Percentiles rank a stretch among this genome's conserved stretches.
phyloP scores from a whole-genome alignment of 2,329 filamentous ascomycete species.

The Aspergillus niger region DNA sequence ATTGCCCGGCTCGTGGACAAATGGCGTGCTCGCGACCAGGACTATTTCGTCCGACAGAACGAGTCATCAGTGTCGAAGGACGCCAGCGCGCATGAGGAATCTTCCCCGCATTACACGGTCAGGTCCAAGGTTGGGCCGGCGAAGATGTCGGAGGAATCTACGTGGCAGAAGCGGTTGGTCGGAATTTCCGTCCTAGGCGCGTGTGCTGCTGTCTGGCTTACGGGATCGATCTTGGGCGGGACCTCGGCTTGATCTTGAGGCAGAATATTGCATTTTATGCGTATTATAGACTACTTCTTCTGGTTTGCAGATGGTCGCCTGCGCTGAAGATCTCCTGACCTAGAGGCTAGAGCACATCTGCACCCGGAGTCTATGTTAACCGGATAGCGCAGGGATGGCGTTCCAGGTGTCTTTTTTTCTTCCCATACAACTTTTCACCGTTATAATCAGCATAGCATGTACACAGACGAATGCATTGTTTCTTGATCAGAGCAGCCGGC shows the following conservation, averaged over 20 bases:
- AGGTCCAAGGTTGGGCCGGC: slow-evolving; percentile 52
- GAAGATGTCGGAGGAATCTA: slow-evolving; percentile 65
- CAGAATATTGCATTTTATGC: background rate
- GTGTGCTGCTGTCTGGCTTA: slow-evolving; percentile 40
- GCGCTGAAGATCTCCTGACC: background rate
- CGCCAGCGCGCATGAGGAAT: background rate
- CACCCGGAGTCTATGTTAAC: background rate
- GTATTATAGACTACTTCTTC: slow-evolving; percentile 1
- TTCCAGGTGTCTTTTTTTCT: background rate
- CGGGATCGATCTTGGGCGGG: slow-evolving; percentile 38
- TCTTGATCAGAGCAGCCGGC: background rate
- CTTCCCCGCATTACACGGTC: slow-evolving; percentile 22
- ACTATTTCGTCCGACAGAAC: slow-evolving; percentile 32
- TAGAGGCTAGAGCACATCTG: background rate
- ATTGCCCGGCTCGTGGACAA: slow-evolving; percentile 64
- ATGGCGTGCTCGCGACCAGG: slow-evolving; percentile 44
- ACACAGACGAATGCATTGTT: background rate
- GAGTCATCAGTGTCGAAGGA: slow-evolving; percentile 21
- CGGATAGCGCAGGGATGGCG: background rate
- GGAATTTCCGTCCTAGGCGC: slow-evolving; percentile 38
- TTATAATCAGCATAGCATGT: background rate
- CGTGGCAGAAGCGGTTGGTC: slow-evolving; percentile 60
- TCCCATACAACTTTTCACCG: background rate
- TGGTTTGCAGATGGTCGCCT: background rate
- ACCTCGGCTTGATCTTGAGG: slow-evolving; percentile 16